Percentiles rank a stretch among this genome's conserved stretches.
phyloP scores from a whole-genome alignment of 179 eudicot species.

The Sideroxylon spinosum region DNA sequence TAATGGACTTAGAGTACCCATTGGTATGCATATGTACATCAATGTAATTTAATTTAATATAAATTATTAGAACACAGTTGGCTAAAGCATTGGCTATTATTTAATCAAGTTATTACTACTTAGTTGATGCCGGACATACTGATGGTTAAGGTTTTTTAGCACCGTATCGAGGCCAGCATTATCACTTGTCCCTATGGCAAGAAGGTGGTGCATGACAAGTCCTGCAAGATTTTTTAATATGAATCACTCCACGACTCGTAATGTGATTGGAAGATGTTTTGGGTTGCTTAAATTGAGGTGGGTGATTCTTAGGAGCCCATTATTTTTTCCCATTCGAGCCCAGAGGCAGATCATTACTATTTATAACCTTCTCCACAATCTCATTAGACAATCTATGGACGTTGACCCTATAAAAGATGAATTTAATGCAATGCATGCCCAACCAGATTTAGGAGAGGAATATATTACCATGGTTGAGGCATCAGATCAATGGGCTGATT shows the following conservation, averaged over 20 bases:
- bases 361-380: too few species aligned
- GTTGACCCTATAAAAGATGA: background rate
- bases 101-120: background rate
- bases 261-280: background rate
- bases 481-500: too few species aligned
- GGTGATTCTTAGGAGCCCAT: too few species aligned
- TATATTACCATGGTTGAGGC: too few species aligned
- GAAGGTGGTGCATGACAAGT: background rate
- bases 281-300: background rate
- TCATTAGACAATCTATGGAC: too few species aligned
- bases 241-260: background rate
- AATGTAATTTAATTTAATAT: background rate
- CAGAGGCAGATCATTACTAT: background rate
- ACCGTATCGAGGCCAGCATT: too few species aligned
- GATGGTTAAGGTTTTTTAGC: conserved; percentile 7
- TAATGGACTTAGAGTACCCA: background rate
- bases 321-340: background rate
- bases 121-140: conserved; percentile 10
- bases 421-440: background rate
- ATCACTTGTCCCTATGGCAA: background rate
- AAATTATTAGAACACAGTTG: background rate
- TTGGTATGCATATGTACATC: background rate
- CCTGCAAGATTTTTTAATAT: background rate
- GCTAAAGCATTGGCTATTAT: background rate
- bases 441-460: background rate